Conservation (phyloP, 192 early-diverging fungal genomes). For the Linnemannia hyalina region DNA sequence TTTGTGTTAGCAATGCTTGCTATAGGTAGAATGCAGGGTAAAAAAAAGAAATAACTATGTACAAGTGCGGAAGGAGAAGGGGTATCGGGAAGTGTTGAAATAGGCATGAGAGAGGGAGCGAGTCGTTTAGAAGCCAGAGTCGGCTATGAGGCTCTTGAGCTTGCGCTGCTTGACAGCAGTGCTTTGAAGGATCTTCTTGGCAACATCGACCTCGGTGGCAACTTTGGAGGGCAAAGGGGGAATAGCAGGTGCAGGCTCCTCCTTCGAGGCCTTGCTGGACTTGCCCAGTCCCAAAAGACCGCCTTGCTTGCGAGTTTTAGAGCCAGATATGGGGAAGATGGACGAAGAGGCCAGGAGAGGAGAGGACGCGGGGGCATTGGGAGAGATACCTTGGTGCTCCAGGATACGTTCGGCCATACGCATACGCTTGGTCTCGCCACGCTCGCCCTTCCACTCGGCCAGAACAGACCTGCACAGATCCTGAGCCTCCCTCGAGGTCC, state of each 20-base stretch:
- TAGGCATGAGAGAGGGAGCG: not conserved
- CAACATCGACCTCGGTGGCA: slow-evolving; percentile 37
- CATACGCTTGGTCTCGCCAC: slow-evolving; percentile 49
- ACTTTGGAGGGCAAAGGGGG: slow-evolving; percentile 16
- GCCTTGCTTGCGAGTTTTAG: slow-evolving; percentile 32
- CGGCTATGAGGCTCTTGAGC: slow-evolving; percentile 41
- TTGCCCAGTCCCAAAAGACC: slow-evolving; percentile 32
- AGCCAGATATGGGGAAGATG: not conserved
- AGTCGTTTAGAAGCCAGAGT: slow-evolving; percentile 41
- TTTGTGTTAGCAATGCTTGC: not conserved
- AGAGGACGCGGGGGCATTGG: slow-evolving; percentile 14
- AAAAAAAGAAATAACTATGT: slow-evolving; percentile 3
- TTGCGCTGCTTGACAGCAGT: slow-evolving; percentile 46
- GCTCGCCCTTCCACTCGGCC: slow-evolving; percentile 47
- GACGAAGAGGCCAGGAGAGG: slow-evolving; percentile 4
- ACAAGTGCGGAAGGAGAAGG: not conserved
- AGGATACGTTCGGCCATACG: slow-evolving; percentile 54
- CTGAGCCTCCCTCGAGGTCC: slow-evolving; percentile 28
- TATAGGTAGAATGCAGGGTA: not conserved
- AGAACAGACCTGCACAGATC: slow-evolving; percentile 29
- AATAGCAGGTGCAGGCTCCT: not conserved
- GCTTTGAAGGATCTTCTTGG: slow-evolving; percentile 37
- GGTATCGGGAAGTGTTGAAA: slow-evolving; percentile 6
- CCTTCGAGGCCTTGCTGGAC: slow-evolving; percentile 20
- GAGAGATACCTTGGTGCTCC: slow-evolving; percentile 35